A percentile compares a stretch with the other conserved stretches of the same genome.
Evolutionary conservation across 306 rosid genomes (phyloP).

Genomic region (Trifolium fragiferum): DNA sequence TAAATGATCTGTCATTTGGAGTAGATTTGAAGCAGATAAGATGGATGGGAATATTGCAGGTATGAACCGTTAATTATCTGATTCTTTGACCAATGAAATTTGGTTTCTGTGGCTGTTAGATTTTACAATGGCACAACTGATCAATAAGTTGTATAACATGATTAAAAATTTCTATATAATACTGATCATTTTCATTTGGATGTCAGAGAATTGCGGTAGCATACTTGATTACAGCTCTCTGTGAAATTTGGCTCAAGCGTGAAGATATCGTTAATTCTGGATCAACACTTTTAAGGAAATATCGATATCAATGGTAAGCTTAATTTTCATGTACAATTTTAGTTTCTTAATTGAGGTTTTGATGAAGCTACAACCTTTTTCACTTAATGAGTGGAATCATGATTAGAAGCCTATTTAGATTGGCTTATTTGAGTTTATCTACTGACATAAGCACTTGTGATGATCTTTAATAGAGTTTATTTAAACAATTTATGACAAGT

Average conservation of each 20-base stretch:
- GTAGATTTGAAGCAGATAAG: constrained; percentile 79
- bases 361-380: background rate
- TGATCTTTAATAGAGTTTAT: no score
- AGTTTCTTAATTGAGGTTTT: constrained; percentile 23
- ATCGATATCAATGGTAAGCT: constrained; percentile 77
- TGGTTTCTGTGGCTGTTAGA: background rate
- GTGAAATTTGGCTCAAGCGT: constrained; percentile 96
- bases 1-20: constrained; percentile 79
- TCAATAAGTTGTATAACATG: constrained; percentile 8
- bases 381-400: no score
- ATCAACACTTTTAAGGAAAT: constrained; percentile 68
- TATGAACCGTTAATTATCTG: no score
- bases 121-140: no score
- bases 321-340: constrained; percentile 8
- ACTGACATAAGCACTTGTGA: no score
- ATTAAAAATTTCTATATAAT: constrained; percentile 2
- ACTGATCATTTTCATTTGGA: constrained; percentile 12
- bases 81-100: background rate
- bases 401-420: no score
- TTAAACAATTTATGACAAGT: no score
- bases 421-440: no score
- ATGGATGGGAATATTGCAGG: constrained; percentile 93
- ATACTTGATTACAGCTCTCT: constrained; percentile 73
- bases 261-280: constrained; percentile 60
- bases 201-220: constrained; percentile 87